Evolutionary conservation across 129 eudicot species (phyloP), one percentile per base, ranked within the genome.

Genomic region (Artemisia tridentata): DNA sequence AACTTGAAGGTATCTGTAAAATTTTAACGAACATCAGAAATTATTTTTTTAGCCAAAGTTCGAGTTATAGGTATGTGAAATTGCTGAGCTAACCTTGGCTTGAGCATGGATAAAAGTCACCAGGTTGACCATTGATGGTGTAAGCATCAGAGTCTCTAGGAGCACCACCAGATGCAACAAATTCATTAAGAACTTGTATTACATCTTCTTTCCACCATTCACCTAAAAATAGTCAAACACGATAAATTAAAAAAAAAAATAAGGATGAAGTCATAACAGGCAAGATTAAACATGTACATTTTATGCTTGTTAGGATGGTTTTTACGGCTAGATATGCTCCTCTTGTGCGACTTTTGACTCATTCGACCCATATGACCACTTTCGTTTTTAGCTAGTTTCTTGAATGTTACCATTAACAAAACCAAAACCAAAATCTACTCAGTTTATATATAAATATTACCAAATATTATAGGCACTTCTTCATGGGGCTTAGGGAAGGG

Each of bases 391-490:
- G 41, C 41, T 34, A 5, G 41, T 34, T 34, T 34, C 41, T 34
- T 34, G 5, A 34, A 34, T 34, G 41, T 34, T 34, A 34, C 9
- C 8, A 5, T 12, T 46, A 5, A 0, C 21, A 41, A 9, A 48
- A 13, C 2, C 7, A 3, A 14, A 53, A 54, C 21, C 7, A 4
- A 31, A 52, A 3, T 31, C n/a, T 69, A 14, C 11, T 50, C n/a
- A 34, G 41, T 55, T 43, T 21, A 19, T 20, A 38, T 7, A 41
- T 15, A 63, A 29, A 29, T 14, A 15, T 67, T 34, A 86, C 91
- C 86, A 19, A 86, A 38, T 11, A 86, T 67, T 61, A 89, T 80
- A 21, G 93, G 96, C 5, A 80, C 67, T 80, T 89, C 93, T 14
- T 45, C 56, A 67, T 62, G 8, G 11, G 93, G 96, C 66, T 56